Conservation (phyloP, 2,329 filamentous ascomycete genomes). For the Penicillium brasilianum region DNA sequence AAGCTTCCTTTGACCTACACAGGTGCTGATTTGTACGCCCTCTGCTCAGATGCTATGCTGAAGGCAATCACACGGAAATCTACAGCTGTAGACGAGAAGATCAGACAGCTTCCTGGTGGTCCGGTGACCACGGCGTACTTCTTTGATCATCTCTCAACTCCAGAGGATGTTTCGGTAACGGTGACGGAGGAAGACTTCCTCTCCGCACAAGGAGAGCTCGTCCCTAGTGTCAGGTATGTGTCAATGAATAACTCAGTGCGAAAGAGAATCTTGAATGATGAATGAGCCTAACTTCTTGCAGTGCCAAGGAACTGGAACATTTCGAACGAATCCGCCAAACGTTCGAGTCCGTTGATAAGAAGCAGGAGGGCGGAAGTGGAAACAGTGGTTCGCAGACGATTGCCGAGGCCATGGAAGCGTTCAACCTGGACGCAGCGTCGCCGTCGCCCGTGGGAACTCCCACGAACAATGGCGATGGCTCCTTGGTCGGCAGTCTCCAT, state of each 20-base stretch:
- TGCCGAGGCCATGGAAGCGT: slow-evolving; percentile 44
- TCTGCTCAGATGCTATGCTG: slow-evolving; percentile 98
- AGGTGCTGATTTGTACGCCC: slow-evolving; percentile 93
- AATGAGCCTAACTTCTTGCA: slow-evolving; percentile 48
- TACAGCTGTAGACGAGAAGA: slow-evolving; percentile 79
- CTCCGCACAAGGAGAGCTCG: slow-evolving; percentile 78
- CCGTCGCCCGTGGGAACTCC: slow-evolving; percentile 26
- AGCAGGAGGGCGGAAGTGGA: slow-evolving; percentile 36
- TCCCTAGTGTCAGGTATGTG: slow-evolving; percentile 76
- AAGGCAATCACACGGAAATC: slow-evolving; percentile 96
- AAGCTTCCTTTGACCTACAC: slow-evolving; percentile 93
- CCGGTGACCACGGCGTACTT: slow-evolving; percentile 86
- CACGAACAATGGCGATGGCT: slow-evolving; percentile 34
- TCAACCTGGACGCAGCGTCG: slow-evolving; percentile 31
- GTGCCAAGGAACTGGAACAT: slow-evolving; percentile 86
- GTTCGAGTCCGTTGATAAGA: slow-evolving; percentile 70
- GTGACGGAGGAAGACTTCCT: slow-evolving; percentile 90
- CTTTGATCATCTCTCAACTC: slow-evolving; percentile 87
- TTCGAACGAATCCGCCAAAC: slow-evolving; percentile 82
- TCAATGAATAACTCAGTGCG: not conserved
- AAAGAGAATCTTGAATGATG: not conserved
- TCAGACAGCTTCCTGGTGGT: slow-evolving; percentile 64
- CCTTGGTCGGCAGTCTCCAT: slow-evolving; percentile 24
- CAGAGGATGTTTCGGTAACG: slow-evolving; percentile 82
- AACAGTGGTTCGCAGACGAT: slow-evolving; percentile 40